Evolutionary conservation across 2,329 filamentous ascomycete genomes (phyloP).

Genomic region (Fusarium albidum): DNA sequence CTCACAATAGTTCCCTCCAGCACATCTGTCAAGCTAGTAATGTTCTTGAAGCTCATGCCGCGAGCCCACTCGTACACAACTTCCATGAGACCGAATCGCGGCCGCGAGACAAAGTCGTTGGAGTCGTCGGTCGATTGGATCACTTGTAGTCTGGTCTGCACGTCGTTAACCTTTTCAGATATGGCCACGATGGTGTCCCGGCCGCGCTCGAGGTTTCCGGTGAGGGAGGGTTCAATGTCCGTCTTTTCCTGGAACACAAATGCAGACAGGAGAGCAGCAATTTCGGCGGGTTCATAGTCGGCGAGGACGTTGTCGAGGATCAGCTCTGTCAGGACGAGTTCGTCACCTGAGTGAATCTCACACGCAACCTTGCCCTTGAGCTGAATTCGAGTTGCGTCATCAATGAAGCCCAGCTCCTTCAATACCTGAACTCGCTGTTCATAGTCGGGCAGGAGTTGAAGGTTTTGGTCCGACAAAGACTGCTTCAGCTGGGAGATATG

Average conservation of each 20-base stretch:
- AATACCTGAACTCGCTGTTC: constrained; percentile 93
- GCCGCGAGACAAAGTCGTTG: constrained; percentile 88
- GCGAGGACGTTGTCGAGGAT: constrained; percentile 97
- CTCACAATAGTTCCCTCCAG: constrained; percentile 97
- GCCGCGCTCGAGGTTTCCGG: constrained; percentile 81
- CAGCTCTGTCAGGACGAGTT: constrained; percentile 93
- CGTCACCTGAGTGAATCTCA: constrained; percentile 96
- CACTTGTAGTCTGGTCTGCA: constrained; percentile 91
- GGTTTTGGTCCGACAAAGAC: constrained; percentile 93
- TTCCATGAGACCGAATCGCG: constrained; percentile 93
- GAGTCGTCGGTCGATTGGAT: constrained; percentile 89
- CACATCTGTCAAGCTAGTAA: constrained; percentile 94
- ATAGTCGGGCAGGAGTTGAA: constrained; percentile 95
- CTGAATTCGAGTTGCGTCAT: constrained; percentile 85
- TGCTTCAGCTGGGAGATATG: constrained; percentile 88
- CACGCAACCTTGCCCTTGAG: constrained; percentile 98
- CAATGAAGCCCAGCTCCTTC: constrained; percentile 91
- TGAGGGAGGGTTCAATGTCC: constrained; percentile 79
- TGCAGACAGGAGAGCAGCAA: constrained; percentile 89
- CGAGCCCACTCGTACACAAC: constrained; percentile 99
- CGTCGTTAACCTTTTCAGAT: constrained; percentile 88
- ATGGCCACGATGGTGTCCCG: constrained; percentile 88
- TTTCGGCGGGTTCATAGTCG: constrained; percentile 94
- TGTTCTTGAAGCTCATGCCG: constrained; percentile 98
- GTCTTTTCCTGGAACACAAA: constrained; percentile 99